Percentiles rank a stretch among this genome's conserved stretches.
Conservation (phyloP, 2,329 filamentous ascomycete species). For the Chaetomiaceae sp. region DNA sequence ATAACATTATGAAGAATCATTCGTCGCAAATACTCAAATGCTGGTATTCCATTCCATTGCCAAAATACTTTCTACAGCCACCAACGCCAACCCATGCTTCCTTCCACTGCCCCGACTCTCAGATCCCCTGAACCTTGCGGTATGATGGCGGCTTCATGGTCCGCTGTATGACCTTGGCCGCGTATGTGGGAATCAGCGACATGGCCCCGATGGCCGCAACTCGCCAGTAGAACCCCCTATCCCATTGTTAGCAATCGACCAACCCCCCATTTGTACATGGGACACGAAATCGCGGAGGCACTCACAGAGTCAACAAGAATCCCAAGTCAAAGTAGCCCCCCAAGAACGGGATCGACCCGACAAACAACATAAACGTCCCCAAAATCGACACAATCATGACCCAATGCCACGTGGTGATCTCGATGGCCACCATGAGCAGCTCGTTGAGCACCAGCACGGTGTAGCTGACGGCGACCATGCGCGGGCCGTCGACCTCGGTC, state of each 20-base stretch:
- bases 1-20: no score
- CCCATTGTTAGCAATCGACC: conserved; percentile 3
- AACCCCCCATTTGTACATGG: no score
- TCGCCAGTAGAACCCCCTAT: conserved; percentile 84
- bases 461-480: conserved; percentile 87
- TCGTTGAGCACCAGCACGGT: conserved; percentile 92
- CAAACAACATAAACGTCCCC: conserved; percentile 75
- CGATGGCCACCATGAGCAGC: conserved; percentile 92
- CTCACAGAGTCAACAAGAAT: conserved; percentile 68
- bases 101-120: no score
- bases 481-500: conserved; percentile 65
- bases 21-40: not conserved
- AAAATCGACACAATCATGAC: conserved; percentile 82
- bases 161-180: conserved; percentile 75
- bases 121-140: conserved; percentile 78
- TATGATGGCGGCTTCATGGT: conserved; percentile 90
- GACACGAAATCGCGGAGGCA: no score
- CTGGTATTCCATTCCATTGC: not conserved
- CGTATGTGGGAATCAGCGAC: conserved; percentile 80
- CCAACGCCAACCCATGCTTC: conserved; percentile 19
- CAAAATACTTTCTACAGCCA: not conserved
- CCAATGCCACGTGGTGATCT: conserved; percentile 95
- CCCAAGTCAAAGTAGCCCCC: conserved; percentile 82
- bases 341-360: conserved; percentile 79
- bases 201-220: conserved; percentile 74